phyloP scores from a whole-genome alignment of 768 basidiomycete species.

The Leccinum subtestaceum region DNA sequence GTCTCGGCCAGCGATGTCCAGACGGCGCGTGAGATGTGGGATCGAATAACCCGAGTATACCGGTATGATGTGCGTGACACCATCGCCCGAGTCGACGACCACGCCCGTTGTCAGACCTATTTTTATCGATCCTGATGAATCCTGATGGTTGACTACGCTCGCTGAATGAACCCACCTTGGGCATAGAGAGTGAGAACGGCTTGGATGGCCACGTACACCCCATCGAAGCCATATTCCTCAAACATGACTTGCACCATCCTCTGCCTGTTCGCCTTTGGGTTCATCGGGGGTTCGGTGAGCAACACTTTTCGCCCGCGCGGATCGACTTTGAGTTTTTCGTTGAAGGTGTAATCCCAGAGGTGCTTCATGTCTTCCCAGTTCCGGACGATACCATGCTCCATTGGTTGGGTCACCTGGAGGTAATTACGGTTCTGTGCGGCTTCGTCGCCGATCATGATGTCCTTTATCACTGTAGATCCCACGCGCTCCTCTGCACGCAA shows the following conservation, averaged over 20 bases:
- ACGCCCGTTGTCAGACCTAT: constrained; percentile 96
- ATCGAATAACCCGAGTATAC: constrained; percentile 97
- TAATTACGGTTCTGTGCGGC: constrained; percentile 92
- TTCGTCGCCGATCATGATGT: constrained; percentile 98
- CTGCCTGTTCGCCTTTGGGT: constrained; percentile 89
- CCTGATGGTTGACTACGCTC: not conserved
- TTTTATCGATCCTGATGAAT: not conserved
- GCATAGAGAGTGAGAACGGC: constrained; percentile 98
- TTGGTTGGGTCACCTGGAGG: constrained; percentile 94
- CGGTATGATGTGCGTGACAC: constrained; percentile 98
- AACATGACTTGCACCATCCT: constrained; percentile 99
- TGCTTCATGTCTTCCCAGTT: constrained; percentile 99
- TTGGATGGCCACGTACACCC: constrained; percentile 97
- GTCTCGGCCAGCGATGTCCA: constrained; percentile 97
- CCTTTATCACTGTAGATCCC: constrained; percentile 82
- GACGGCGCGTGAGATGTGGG: constrained; percentile 88
- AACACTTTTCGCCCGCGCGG: constrained; percentile 85
- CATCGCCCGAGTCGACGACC: constrained; percentile 98
- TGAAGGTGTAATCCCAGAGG: constrained; percentile 97
- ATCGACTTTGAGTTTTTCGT: constrained; percentile 90
- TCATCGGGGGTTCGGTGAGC: constrained; percentile 99
- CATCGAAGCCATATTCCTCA: constrained; percentile 94
- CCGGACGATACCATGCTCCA: constrained; percentile 98
- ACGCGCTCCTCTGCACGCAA: constrained; percentile 96
- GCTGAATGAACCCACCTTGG: constrained; percentile 67